These are phyloP conservation scores for Leptographium lundbergii DNA, from an alignment of 2,329 filamentous ascomycete genomes.

Conservation along the genomic window DNA sequence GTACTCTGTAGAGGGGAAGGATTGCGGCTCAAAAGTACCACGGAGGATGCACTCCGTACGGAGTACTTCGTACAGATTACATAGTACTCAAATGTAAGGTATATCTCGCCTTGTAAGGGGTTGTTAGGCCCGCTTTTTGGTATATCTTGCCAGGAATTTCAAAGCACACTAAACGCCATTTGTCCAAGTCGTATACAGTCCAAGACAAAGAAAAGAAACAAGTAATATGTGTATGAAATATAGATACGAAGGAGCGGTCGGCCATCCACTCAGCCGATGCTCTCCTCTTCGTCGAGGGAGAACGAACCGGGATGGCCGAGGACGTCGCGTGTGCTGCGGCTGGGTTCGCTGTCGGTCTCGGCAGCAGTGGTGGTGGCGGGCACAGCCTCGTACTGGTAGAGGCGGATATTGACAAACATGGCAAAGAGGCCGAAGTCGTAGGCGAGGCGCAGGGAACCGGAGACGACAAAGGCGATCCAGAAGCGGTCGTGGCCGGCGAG, in stretches of 20 bases:
- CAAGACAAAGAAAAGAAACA: background rate
- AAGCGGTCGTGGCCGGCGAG: constrained; percentile 40
- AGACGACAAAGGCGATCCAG: constrained; percentile 50
- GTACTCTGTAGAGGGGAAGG: too few relatives aligned
- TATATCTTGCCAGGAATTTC: background rate
- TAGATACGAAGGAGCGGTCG: background rate
- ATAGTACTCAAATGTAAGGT: too few relatives aligned
- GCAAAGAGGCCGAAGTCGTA: constrained; percentile 48
- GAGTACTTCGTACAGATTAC: too few relatives aligned
- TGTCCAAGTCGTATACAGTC: background rate
- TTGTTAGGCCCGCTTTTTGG: too few relatives aligned
- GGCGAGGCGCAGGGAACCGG: constrained; percentile 36
- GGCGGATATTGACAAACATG: constrained; percentile 45
- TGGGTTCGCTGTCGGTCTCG: constrained; percentile 47
- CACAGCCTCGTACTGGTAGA: constrained; percentile 38
- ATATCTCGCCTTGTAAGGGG: too few relatives aligned
- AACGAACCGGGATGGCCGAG: constrained; percentile 7
- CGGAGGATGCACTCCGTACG: too few relatives aligned
- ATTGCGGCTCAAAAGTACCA: too few relatives aligned
- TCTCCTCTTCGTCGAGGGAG: constrained; percentile 10
- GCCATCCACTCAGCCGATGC: background rate
- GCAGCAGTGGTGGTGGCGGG: constrained; percentile 63
- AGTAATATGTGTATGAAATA: background rate
- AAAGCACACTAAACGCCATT: background rate
- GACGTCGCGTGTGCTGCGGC: constrained; percentile 13